These are phyloP conservation scores for Boletus pseudopeckii DNA, from an alignment of 768 basidiomycete genomes.

Conservation along the genomic window DNA sequence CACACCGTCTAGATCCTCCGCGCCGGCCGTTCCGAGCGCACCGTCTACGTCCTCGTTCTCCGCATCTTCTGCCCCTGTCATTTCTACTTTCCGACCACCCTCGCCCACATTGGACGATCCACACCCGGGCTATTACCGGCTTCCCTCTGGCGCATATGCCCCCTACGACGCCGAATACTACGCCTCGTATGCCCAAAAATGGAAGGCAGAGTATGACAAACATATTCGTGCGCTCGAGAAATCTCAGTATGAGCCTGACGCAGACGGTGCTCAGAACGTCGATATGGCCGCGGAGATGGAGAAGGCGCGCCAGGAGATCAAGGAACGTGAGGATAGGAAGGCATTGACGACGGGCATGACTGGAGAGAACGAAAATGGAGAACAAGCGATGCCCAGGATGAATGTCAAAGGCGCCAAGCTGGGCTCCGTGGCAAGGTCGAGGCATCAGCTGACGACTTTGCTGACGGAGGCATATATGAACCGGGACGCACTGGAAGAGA, in stretches of 20 bases:
- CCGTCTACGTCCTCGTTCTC: conserved; percentile 61
- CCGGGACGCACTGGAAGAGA: conserved; percentile 78
- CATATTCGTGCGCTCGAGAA: conserved; percentile 75
- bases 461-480: conserved; percentile 82
- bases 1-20: not conserved
- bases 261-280: conserved; percentile 51
- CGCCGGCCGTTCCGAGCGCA: conserved; percentile 23
- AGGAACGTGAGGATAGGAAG: conserved; percentile 75
- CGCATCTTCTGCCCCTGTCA: conserved; percentile 63
- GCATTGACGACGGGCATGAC: conserved; percentile 62
- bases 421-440: conserved; percentile 62
- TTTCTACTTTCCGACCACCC: conserved; percentile 68
- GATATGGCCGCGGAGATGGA: conserved; percentile 77
- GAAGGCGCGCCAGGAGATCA: conserved; percentile 66
- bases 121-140: conserved; percentile 85
- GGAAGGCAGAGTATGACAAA: conserved; percentile 69
- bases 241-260: conserved; percentile 50
- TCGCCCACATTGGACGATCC: conserved; percentile 71
- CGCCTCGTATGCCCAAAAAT: conserved; percentile 61
- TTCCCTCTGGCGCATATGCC: conserved; percentile 78
- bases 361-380: conserved; percentile 39
- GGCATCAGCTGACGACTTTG: conserved; percentile 78
- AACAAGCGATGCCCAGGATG: conserved; percentile 66
- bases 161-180: conserved; percentile 72
- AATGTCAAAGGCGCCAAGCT: conserved; percentile 78